Conservation (phyloP, 176 grass and related monocot genomes). For the Zea luxurians region DNA sequence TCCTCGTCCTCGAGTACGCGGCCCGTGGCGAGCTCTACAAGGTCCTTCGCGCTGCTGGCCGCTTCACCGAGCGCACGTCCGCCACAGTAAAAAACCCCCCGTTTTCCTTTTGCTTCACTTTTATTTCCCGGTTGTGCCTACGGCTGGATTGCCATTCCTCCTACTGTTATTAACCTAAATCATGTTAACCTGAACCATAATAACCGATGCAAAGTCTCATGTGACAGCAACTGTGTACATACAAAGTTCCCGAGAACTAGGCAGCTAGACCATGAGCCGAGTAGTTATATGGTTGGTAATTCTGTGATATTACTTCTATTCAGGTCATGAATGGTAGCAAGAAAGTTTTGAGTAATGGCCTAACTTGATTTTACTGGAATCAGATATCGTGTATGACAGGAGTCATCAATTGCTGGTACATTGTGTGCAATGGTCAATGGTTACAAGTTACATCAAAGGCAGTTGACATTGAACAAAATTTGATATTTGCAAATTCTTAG, state of each 20-base stretch:
- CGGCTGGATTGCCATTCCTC: not conserved
- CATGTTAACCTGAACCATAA: not conserved
- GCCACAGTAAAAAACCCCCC: constrained; percentile 54
- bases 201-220: not conserved
- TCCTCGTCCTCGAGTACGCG: constrained; percentile 86
- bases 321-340: not conserved
- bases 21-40: constrained; percentile 77
- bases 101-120: not conserved
- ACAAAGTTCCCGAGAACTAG: too few species aligned
- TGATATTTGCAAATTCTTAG: not conserved
- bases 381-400: not conserved
- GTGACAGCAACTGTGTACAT: not conserved
- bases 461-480: not conserved
- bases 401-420: not conserved
- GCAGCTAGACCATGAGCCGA: too few species aligned
- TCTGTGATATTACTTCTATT: not conserved
- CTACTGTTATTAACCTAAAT: not conserved
- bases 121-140: not conserved
- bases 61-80: constrained; percentile 64
- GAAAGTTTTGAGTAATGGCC: not conserved
- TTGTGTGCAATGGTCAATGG: not conserved
- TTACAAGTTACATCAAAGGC: not conserved
- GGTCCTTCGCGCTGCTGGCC: constrained; percentile 58
- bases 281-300: too few species aligned
- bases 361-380: not conserved